Percentiles rank a stretch among this genome's conserved stretches.
Evolutionary conservation across 2,329 filamentous ascomycete species (phyloP).

Genomic region (Fusarium luffae): DNA sequence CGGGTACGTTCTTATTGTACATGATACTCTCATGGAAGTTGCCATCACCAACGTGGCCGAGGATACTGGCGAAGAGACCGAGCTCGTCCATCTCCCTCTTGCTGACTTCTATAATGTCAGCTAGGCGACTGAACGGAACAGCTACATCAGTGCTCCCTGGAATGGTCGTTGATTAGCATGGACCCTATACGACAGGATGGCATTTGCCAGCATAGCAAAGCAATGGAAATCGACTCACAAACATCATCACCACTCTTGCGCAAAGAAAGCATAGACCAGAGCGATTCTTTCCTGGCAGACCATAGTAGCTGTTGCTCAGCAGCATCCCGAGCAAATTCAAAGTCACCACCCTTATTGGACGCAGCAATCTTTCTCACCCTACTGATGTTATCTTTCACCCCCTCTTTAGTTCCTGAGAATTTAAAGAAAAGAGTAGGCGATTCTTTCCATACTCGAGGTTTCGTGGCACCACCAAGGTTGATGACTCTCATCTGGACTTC

Average conservation of each 20-base stretch:
- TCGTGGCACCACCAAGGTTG: constrained; percentile 77
- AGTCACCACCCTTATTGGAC: constrained; percentile 70
- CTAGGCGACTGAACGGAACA: constrained; percentile 79
- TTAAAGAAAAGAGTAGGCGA: constrained; percentile 85
- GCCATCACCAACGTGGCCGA: constrained; percentile 92
- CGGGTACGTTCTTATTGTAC: constrained; percentile 77
- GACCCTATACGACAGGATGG: not conserved
- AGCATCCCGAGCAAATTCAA: constrained; percentile 80
- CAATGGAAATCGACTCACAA: constrained; percentile 54
- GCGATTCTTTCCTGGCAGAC: constrained; percentile 82
- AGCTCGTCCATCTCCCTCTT: constrained; percentile 91
- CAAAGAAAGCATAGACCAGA: constrained; percentile 85
- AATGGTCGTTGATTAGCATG: not conserved
- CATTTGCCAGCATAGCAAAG: not conserved
- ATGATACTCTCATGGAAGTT: constrained; percentile 96
- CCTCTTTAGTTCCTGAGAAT: constrained; percentile 80
- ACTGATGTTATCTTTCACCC: constrained; percentile 81
- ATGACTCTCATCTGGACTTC: constrained; percentile 88
- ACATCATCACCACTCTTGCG: constrained; percentile 75
- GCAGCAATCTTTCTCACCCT: constrained; percentile 76
- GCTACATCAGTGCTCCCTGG: constrained; percentile 84
- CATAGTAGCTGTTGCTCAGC: constrained; percentile 80
- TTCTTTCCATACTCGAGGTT: constrained; percentile 77
- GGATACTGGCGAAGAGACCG: constrained; percentile 85
- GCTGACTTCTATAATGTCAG: constrained; percentile 82